phyloP scores from a whole-genome alignment of 2,329 filamentous ascomycete genomes.

The Hypoxylon sp. region DNA sequence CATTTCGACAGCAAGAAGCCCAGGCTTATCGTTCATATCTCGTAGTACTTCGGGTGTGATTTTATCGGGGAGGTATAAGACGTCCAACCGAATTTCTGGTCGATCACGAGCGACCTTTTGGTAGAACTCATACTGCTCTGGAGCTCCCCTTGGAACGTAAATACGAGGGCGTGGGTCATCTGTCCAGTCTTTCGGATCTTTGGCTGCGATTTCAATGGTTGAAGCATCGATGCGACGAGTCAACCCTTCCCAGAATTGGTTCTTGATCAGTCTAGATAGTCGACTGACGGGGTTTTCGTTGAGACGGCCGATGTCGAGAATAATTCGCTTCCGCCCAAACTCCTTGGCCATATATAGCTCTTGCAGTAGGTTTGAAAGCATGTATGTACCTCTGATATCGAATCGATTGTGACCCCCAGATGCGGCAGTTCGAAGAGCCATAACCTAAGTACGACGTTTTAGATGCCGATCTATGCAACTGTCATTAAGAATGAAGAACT shows the following conservation, averaged over 20 bases:
- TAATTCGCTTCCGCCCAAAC: slow-evolving; percentile 86
- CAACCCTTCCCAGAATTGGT: slow-evolving; percentile 91
- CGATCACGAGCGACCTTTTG: slow-evolving; percentile 77
- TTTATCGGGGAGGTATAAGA: slow-evolving; percentile 77
- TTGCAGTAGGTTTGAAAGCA: slow-evolving; percentile 95
- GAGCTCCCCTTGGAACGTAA: slow-evolving; percentile 85
- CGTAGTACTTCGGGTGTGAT: slow-evolving; percentile 84
- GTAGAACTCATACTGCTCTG: slow-evolving; percentile 92
- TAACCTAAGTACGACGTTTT: slow-evolving; percentile 62
- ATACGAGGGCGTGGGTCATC: slow-evolving; percentile 87
- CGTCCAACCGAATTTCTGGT: slow-evolving; percentile 87
- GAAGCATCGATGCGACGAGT: slow-evolving; percentile 90
- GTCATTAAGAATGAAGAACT: slow-evolving; percentile 46
- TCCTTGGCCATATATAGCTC: slow-evolving; percentile 93
- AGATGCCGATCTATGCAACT: slow-evolving; percentile 1
- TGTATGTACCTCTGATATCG: slow-evolving; percentile 94
- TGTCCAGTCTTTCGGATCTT: slow-evolving; percentile 96
- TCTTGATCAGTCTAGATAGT: slow-evolving; percentile 83
- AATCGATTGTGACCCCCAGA: slow-evolving; percentile 88
- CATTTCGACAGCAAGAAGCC: slow-evolving; percentile 89
- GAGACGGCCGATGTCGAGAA: slow-evolving; percentile 88
- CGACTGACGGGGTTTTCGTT: slow-evolving; percentile 96
- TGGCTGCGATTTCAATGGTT: slow-evolving; percentile 84
- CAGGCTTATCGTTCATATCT: slow-evolving; percentile 86
- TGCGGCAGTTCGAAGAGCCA: slow-evolving; percentile 83